Percentiles rank a stretch among this genome's conserved stretches.
Evolutionary conservation across 306 rosid species (phyloP).

Genomic region (Adenanthera pavonina): DNA sequence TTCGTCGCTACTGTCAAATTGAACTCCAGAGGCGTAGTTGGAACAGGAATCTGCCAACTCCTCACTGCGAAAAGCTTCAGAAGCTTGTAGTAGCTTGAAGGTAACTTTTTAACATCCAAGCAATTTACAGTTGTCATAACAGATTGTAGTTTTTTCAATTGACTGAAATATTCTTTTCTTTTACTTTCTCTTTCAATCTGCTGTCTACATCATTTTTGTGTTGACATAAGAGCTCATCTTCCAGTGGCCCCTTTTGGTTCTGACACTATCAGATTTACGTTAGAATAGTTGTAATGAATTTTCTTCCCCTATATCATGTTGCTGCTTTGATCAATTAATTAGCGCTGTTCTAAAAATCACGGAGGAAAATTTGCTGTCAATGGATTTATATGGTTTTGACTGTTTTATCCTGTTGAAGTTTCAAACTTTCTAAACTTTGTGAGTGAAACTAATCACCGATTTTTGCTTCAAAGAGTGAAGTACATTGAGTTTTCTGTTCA

Average conservation of each 20-base stretch:
- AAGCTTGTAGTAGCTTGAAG: constrained; percentile 63
- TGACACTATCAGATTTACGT: constrained; percentile 10
- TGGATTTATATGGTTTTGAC: constrained; percentile 2
- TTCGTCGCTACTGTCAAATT: constrained; percentile 76
- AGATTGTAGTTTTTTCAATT: constrained; percentile 8
- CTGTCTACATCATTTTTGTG: background rate
- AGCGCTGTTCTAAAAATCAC: background rate
- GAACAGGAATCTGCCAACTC: constrained; percentile 78
- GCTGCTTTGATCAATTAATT: constrained; percentile 32
- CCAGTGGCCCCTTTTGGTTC: constrained; percentile 5
- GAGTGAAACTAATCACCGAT: background rate
- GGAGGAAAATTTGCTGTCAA: constrained; percentile 3
- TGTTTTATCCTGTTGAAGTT: constrained; percentile 3
- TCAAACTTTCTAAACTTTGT: background rate
- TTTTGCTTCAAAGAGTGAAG: constrained; percentile 5
- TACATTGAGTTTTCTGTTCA: background rate
- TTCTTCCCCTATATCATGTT: background rate
- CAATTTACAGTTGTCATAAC: constrained; percentile 11
- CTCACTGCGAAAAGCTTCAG: constrained; percentile 78
- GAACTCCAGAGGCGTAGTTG: constrained; percentile 88
- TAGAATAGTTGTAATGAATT: constrained; percentile 1
- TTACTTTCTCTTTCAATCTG: background rate
- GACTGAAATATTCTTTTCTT: constrained; percentile 15
- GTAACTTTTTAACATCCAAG: constrained; percentile 40
- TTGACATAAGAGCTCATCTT: constrained; percentile 5